Evolutionary conservation across 225 moss, liverwort and hornwort species (phyloP).

Genomic region (Polytrichum formosum): DNA sequence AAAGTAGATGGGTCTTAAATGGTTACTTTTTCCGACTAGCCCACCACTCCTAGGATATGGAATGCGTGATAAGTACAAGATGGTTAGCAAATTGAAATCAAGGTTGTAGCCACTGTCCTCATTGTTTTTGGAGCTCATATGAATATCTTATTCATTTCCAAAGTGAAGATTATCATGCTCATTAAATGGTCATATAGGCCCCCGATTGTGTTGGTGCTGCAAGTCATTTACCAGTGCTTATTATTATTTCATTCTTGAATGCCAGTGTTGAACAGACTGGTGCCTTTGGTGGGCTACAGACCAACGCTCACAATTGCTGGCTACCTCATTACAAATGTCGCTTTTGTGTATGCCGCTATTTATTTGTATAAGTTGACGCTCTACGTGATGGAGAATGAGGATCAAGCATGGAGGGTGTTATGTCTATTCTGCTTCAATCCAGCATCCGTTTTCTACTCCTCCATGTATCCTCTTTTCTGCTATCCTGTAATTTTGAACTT

Average conservation of each 20-base stretch:
- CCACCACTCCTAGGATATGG: too few relatives aligned
- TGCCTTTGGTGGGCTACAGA: conserved; percentile 64
- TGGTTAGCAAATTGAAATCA: too few relatives aligned
- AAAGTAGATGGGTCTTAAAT: too few relatives aligned
- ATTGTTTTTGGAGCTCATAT: too few relatives aligned
- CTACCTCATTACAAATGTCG: conserved; percentile 64
- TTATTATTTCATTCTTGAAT: conserved; percentile 17
- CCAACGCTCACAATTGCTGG: conserved; percentile 73
- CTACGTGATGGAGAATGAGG: conserved; percentile 63
- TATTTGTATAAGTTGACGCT: conserved; percentile 59
- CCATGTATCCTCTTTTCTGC: conserved; percentile 55
- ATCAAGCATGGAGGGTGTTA: conserved; percentile 52
- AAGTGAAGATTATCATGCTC: too few relatives aligned
- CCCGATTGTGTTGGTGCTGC: background rate
- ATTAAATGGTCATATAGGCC: too few relatives aligned
- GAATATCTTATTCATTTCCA: too few relatives aligned
- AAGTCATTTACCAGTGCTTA: conserved; percentile 10
- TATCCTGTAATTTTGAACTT: background rate
- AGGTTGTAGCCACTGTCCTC: too few relatives aligned
- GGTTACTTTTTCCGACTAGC: too few relatives aligned
- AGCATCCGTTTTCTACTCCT: conserved; percentile 88
- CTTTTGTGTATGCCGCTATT: conserved; percentile 74
- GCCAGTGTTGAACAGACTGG: conserved; percentile 54
- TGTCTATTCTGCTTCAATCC: conserved; percentile 91
- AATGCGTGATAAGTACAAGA: too few relatives aligned